Conservation (phyloP, 2,329 filamentous ascomycete genomes). For the Capronia americana region DNA sequence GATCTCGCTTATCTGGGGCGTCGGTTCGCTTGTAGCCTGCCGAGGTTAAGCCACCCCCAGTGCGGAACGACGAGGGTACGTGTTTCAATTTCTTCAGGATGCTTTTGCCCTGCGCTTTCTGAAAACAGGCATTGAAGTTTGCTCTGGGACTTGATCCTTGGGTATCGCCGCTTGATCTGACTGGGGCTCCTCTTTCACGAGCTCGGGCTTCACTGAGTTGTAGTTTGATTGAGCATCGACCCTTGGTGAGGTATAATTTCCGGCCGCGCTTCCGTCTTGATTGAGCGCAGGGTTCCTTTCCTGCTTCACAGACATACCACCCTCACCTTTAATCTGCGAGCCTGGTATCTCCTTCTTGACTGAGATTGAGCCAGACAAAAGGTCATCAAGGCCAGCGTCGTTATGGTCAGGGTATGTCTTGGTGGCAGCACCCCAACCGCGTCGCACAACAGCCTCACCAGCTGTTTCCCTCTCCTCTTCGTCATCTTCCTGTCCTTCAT, state of each 20-base stretch:
- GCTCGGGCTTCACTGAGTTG: constrained; percentile 17
- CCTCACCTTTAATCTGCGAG: constrained; percentile 15
- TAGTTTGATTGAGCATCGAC: constrained; percentile 2
- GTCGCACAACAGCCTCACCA: constrained; percentile 46
- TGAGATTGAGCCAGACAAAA: constrained; percentile 51
- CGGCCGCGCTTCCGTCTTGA: constrained; percentile 19
- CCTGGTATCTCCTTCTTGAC: constrained; percentile 46
- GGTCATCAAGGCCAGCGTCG: constrained; percentile 49
- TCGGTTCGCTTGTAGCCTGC: constrained; percentile 32
- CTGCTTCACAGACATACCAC: constrained; percentile 26
- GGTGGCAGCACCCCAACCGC: constrained; percentile 53
- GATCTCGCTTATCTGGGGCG: constrained; percentile 34
- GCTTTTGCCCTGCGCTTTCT: constrained; percentile 58
- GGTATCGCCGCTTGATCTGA: constrained; percentile 10
- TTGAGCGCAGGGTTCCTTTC: constrained; percentile 21
- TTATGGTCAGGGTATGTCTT: constrained; percentile 49
- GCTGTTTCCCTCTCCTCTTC: constrained; percentile 51
- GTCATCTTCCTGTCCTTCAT: constrained; percentile 50
- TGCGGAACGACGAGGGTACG: background rate
- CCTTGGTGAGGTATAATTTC: constrained; percentile 3
- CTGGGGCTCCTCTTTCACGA: constrained; percentile 42
- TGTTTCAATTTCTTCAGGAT: constrained; percentile 43
- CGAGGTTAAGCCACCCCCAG: constrained; percentile 18
- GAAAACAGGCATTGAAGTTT: constrained; percentile 47
- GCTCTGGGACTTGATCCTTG: constrained; percentile 37